These are phyloP conservation scores for Aspergillus awamori DNA, from an alignment of 2,329 filamentous ascomycete genomes.

Conservation along the genomic window DNA sequence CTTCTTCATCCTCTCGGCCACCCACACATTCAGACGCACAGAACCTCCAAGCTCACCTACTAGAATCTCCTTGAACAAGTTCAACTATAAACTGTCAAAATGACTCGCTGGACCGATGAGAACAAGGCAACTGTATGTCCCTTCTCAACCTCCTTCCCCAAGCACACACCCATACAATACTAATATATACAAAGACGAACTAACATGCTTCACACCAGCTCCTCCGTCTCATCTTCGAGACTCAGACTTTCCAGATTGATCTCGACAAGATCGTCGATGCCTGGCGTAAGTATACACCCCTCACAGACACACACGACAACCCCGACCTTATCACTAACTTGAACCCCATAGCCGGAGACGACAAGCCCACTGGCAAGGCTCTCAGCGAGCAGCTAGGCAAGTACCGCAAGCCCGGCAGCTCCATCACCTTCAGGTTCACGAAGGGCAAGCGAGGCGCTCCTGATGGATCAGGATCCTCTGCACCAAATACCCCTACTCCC, in stretches of 20 bases:
- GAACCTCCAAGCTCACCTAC: neutral
- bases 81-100: neutral
- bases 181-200: neutral
- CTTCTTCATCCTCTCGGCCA: neutral
- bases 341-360: neutral
- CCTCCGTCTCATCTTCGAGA: slow-evolving; percentile 5
- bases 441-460: neutral
- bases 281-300: slow-evolving; percentile 5
- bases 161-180: neutral
- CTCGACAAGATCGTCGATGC: slow-evolving; percentile 1
- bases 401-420: slow-evolving; percentile 1
- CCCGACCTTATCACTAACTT: neutral
- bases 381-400: neutral
- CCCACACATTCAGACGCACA: neutral
- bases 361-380: neutral
- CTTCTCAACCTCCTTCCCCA: neutral
- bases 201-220: neutral
- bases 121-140: neutral
- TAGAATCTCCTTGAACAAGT: neutral
- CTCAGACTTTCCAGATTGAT: slow-evolving; percentile 3
- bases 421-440: neutral
- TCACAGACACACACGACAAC: neutral
- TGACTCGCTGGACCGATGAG: neutral
- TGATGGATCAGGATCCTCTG: neutral
- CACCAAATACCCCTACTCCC: neutral